Base-by-base conservation (phyloP, 2,329 filamentous ascomycete genomes). In the Lasiodiplodia hormozganensis region DNA sequence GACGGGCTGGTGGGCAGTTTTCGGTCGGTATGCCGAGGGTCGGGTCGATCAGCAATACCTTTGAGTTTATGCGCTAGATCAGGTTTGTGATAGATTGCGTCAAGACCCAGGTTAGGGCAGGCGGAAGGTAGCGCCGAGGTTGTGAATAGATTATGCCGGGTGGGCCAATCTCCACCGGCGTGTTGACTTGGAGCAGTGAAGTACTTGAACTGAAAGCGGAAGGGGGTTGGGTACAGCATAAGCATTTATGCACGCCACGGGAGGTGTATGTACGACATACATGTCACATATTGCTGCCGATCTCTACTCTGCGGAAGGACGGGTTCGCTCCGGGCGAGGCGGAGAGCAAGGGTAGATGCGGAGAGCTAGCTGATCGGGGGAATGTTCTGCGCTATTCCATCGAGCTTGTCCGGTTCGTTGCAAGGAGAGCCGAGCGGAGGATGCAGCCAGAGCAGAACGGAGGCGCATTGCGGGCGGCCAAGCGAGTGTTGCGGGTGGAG, bases 231-330 rank as follows among this genome's bases (percentile, higher is more conserved):
- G 16, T 43, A 43, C 40, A 18, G 18, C 21, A 58, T 28, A 28
- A 43, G 25, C 38, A 49, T 49, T 34, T 34, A 62, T 62, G 47
- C 60, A 64, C 43, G 60, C 18, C 28, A 51, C 40, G 60, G 60
- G 28, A 64, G 60, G 60, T 64, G 34, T 53, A 53, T 53, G 51
- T 31, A 56, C 52, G 52, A 34, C 52, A 11, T n/a, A 47, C 1
- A 3, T 47, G 18, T 43, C 40, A 43, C 40, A 43, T 47, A 16
- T 38, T 18, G 16, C 14, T 31, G 38, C 16, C 58, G 43, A 64
- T 28, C 43, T 4, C n/a, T 14, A 47, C 18, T 53, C 51, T n/a
- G 43, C 43, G 43, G 43, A 47, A 47, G 43, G 43, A 21, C 43
- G 43, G 43, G 18, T 47, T 47, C 43, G 43, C 43, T 47, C 43